Evolutionary conservation across 2,329 filamentous ascomycete genomes (phyloP).

Genomic region (Fusarium luffae): DNA sequence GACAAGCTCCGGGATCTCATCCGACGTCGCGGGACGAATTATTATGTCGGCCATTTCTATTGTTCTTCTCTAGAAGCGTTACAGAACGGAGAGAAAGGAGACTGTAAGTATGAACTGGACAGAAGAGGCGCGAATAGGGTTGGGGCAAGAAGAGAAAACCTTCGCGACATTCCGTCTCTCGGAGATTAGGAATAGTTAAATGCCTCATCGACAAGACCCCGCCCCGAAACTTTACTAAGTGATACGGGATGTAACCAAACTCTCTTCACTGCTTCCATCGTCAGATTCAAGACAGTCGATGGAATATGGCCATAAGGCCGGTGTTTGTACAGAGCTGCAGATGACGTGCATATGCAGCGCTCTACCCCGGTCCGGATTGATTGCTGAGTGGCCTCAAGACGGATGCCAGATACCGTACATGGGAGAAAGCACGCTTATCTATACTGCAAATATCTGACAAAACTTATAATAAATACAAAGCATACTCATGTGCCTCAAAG

Average conservation of each 20-base stretch:
- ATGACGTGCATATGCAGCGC: not conserved
- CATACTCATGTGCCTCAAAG: not conserved
- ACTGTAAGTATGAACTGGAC: not conserved
- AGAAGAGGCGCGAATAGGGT: not conserved
- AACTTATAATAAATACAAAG: not conserved
- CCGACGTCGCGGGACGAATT: slow-evolving; percentile 26
- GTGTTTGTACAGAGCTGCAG: not conserved
- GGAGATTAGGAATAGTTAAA: not conserved
- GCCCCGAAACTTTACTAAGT: not conserved
- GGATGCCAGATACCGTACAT: not conserved
- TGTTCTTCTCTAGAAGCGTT: too few species aligned
- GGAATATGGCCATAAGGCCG: not conserved
- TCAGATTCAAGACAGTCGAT: not conserved
- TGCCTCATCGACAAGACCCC: not conserved
- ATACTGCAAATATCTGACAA: not conserved
- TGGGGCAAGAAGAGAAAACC: not conserved
- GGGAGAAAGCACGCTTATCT: not conserved
- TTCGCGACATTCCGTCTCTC: not conserved
- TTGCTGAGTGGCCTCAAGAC: not conserved
- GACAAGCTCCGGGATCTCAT: slow-evolving; percentile 41
- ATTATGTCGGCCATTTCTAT: slow-evolving; percentile 9
- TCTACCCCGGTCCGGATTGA: not conserved
- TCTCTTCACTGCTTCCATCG: not conserved
- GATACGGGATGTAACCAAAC: not conserved
- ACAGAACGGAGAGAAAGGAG: too few species aligned